phyloP scores from a whole-genome alignment of 768 basidiomycete species.

The Leccinellum albellum region DNA sequence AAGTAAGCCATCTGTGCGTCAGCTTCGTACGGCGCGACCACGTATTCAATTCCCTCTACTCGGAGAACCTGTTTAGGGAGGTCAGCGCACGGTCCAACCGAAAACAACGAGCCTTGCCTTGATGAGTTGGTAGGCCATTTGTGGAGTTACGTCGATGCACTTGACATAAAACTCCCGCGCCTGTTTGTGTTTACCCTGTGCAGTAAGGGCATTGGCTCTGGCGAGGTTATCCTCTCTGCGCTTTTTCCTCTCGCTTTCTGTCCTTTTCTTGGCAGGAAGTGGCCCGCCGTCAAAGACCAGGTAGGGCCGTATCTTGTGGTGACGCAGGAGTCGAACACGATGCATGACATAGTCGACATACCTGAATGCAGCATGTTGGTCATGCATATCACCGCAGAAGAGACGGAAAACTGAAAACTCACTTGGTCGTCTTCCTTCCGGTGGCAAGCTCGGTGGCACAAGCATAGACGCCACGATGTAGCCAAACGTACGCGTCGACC shows the following conservation, averaged over 20 bases:
- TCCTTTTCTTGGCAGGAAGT: slow-evolving; percentile 89
- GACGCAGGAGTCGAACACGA: slow-evolving; percentile 77
- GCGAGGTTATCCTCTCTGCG: slow-evolving; percentile 74
- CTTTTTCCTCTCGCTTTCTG: slow-evolving; percentile 76
- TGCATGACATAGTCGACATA: slow-evolving; percentile 98
- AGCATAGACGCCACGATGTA: slow-evolving; percentile 83
- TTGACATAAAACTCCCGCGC: slow-evolving; percentile 89
- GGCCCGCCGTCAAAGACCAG: slow-evolving; percentile 97
- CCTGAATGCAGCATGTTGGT: slow-evolving; percentile 38
- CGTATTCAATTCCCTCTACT: slow-evolving; percentile 74
- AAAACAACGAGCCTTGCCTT: slow-evolving; percentile 52
- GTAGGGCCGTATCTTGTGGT: slow-evolving; percentile 83
- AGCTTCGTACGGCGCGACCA: slow-evolving; percentile 98
- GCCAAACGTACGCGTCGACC: slow-evolving; percentile 94
- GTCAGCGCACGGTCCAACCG: slow-evolving; percentile 2
- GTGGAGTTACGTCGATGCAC: slow-evolving; percentile 91
- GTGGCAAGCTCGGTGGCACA: slow-evolving; percentile 90
- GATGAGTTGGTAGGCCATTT: slow-evolving; percentile 97
- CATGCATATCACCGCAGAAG: background rate
- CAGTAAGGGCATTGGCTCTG: slow-evolving; percentile 65
- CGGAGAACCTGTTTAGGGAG: slow-evolving; percentile 63
- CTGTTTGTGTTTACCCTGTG: slow-evolving; percentile 73
- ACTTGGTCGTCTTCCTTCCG: slow-evolving; percentile 82
- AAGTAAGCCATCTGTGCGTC: slow-evolving; percentile 95
- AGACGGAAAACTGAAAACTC: slow-evolving; percentile 28